Base-by-base conservation (phyloP, 2,329 filamentous ascomycete species). In the Fusarium cicatricum region DNA sequence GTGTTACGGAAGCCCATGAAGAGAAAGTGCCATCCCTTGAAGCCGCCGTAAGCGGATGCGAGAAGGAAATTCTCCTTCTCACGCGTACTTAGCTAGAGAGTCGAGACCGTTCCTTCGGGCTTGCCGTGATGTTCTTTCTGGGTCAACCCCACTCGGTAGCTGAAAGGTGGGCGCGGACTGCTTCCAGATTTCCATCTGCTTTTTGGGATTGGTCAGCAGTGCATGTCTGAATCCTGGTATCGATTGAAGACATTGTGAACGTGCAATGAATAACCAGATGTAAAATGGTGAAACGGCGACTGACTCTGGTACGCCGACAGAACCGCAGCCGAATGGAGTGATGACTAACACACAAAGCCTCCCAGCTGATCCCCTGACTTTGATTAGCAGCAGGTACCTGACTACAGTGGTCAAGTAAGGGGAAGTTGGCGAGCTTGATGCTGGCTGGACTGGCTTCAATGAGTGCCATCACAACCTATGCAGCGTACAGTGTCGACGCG, bases 61-160 rank as follows among this genome's bases (percentile, higher is more conserved):
- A 43, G 39, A 17, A 56, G 23, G 46, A 16, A 44, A 37, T 47
- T 41, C 58, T 49, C 26, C 19, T 19, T 36, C 39, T 49, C 52
- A 37, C 53, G 51, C 42, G 41, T 51, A 48, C 29, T 41, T 49
- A 28, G 21, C 50, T 29, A 32, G n/a, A 32, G 54, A 65, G 58
- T 66, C 66, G 66, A 69, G 66, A 69, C 66, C 63, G 63, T 66
- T 69, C 66, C 55, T 60, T 69, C 66, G 66, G 66, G 49, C 43
- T 51, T 65, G 58, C 66, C 66, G 66, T 66, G 55, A 58, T 47
- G 48, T 56, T 67, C 56, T 48, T 57, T 58, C 31, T 63, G 53
- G 55, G 40, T 54, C 17, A 50, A 61, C 66, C 52, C 65, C 65
- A 66, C 65, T 44, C 49, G 40, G 63, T 66, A 66, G 62, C 66